phyloP scores from a whole-genome alignment of 1,284 basidiomycete species.

The Ustilago tritici region DNA sequence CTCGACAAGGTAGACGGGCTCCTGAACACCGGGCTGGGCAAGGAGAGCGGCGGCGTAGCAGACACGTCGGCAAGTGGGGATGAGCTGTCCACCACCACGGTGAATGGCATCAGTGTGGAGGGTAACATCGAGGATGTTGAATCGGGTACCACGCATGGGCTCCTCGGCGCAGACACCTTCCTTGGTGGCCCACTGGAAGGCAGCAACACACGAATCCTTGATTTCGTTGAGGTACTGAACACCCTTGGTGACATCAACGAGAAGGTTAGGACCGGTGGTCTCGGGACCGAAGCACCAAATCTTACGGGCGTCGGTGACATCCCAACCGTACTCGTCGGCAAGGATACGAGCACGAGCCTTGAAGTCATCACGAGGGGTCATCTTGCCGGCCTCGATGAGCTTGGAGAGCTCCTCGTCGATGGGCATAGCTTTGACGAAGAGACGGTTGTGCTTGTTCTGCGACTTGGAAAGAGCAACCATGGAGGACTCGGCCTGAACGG shows the following conservation, averaged over 20 bases:
- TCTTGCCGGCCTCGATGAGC: slow-evolving; percentile 89
- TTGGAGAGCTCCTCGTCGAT: slow-evolving; percentile 92
- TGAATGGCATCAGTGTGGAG: slow-evolving; percentile 99
- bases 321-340: slow-evolving; percentile 97
- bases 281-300: slow-evolving; percentile 99
- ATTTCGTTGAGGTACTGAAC: slow-evolving; percentile 84
- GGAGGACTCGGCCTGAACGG: slow-evolving; percentile 93
- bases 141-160: slow-evolving; percentile 97
- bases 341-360: slow-evolving; percentile 94
- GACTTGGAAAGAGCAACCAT: slow-evolving; percentile 98
- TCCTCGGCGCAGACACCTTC: slow-evolving; percentile 93
- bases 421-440: slow-evolving; percentile 92
- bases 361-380: slow-evolving; percentile 95
- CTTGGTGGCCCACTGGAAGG: slow-evolving; percentile 96
- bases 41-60: slow-evolving; percentile 95
- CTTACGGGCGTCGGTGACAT: slow-evolving; percentile 98
- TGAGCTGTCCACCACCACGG: slow-evolving; percentile 98
- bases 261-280: slow-evolving; percentile 94
- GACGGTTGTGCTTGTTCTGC: slow-evolving; percentile 99
- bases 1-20: slow-evolving; percentile 97
- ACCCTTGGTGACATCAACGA: slow-evolving; percentile 99
- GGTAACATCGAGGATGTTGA: slow-evolving; percentile 96
- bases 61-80: slow-evolving; percentile 94
- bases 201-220: slow-evolving; percentile 99
- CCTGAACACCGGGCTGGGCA: slow-evolving; percentile 90